Evolutionary conservation across 768 basidiomycete species (phyloP).

Genomic region (Trametes cinnabarina): DNA sequence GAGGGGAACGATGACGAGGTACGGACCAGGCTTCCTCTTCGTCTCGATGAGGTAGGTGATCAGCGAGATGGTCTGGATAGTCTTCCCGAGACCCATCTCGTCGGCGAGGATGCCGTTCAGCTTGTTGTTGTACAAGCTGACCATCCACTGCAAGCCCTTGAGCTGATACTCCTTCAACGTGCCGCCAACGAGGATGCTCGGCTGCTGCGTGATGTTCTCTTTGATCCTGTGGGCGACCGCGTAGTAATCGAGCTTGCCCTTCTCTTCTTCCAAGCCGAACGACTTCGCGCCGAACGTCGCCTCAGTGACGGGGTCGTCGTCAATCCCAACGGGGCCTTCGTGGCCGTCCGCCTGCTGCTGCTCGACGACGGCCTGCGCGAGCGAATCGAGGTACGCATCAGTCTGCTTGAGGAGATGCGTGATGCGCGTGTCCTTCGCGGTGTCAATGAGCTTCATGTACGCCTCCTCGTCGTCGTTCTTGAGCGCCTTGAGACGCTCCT

Average conservation of each 20-base stretch:
- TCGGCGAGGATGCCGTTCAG: slow-evolving; percentile 94
- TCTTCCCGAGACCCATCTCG: slow-evolving; percentile 97
- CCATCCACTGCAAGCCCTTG: slow-evolving; percentile 98
- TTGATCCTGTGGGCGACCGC: slow-evolving; percentile 90
- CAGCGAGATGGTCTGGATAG: slow-evolving; percentile 93
- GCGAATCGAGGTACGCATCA: slow-evolving; percentile 89
- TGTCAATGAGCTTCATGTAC: slow-evolving; percentile 99
- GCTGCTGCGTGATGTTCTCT: slow-evolving; percentile 79
- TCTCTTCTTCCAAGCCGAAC: slow-evolving; percentile 60
- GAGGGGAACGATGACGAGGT: slow-evolving; percentile 92
- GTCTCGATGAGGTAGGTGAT: slow-evolving; percentile 90
- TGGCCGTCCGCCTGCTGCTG: slow-evolving; percentile 75
- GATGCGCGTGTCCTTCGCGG: slow-evolving; percentile 98
- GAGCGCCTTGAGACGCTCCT: slow-evolving; percentile 96
- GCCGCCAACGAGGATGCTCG: slow-evolving; percentile 75
- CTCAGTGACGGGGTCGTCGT: slow-evolving; percentile 78
- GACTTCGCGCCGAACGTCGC: slow-evolving; percentile 88
- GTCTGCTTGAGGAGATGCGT: slow-evolving; percentile 94
- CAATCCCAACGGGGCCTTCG: slow-evolving; percentile 42
- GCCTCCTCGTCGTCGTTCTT: slow-evolving; percentile 99
- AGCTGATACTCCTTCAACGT: slow-evolving; percentile 93
- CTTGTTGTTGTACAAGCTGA: slow-evolving; percentile 94
- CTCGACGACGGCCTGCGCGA: slow-evolving; percentile 89
- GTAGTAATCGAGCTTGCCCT: slow-evolving; percentile 90
- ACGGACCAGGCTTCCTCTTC: slow-evolving; percentile 90